Evolutionary conservation across 2,329 filamentous ascomycete species (phyloP).

Genomic region (Leptographium radiaticola): DNA sequence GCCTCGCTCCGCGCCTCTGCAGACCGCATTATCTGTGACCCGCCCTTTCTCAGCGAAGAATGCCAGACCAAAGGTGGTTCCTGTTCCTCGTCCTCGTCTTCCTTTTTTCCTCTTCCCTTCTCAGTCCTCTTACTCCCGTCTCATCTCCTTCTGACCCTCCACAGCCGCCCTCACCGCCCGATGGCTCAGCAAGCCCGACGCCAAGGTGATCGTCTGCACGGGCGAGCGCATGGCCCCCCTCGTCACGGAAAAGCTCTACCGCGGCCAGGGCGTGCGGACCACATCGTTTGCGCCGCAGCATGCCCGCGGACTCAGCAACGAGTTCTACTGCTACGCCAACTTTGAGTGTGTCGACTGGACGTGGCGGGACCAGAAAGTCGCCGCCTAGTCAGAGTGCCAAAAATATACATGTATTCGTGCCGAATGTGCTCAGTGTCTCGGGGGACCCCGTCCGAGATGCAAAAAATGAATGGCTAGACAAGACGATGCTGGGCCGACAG

Average conservation of each 20-base stretch:
- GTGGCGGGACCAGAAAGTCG: conserved; percentile 15
- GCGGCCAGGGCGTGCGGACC: conserved; percentile 44
- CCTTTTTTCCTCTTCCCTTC: neutral
- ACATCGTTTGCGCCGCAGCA: conserved; percentile 60
- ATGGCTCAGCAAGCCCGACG: conserved; percentile 46
- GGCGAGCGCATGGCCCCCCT: conserved; percentile 62
- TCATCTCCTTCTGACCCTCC: neutral
- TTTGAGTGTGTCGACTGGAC: conserved; percentile 50
- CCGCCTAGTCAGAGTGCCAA: neutral
- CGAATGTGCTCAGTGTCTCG: too few relatives aligned
- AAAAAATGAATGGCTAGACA: too few relatives aligned
- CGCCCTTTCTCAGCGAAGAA: conserved; percentile 67
- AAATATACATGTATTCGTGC: too few relatives aligned
- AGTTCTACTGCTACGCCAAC: conserved; percentile 70
- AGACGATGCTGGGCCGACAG: too few relatives aligned
- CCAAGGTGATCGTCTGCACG: conserved; percentile 55
- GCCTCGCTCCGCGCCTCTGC: conserved; percentile 43
- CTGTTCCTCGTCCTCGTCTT: neutral
- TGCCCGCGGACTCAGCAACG: conserved; percentile 62
- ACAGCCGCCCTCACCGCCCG: conserved; percentile 59
- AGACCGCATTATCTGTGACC: conserved; percentile 62
- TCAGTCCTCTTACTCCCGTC: neutral
- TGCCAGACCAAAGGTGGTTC: conserved; percentile 64
- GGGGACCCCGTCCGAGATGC: too few relatives aligned
- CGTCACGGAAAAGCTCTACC: conserved; percentile 51